Percentiles rank a stretch among this genome's conserved stretches.
Evolutionary conservation across 2,329 filamentous ascomycete genomes (phyloP).

Genomic region (Penicillium hordei): DNA sequence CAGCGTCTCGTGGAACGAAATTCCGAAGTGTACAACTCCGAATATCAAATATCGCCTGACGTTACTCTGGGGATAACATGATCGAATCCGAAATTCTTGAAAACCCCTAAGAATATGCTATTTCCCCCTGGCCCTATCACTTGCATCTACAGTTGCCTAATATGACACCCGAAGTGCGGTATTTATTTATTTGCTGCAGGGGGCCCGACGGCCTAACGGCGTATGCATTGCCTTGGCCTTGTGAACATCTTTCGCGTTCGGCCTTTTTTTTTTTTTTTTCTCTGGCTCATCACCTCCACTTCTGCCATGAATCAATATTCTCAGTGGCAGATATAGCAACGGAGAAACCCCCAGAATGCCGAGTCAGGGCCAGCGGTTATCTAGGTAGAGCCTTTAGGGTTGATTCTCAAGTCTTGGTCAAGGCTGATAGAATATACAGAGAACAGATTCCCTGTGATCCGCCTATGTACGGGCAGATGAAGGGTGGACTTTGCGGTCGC

Average conservation of each 20-base stretch:
- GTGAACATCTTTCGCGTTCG: background rate
- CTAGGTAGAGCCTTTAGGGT: background rate
- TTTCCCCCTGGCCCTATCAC: background rate
- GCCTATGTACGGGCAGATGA: background rate
- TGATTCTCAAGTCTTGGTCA: background rate
- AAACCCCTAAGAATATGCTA: too few species aligned
- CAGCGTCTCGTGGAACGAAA: background rate
- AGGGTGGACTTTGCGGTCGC: slow-evolving; percentile 14
- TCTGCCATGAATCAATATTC: background rate
- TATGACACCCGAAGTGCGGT: background rate
- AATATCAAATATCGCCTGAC: background rate
- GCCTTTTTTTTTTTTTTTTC: background rate
- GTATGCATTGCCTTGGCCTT: background rate
- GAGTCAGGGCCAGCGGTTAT: background rate
- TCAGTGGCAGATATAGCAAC: background rate
- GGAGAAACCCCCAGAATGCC: background rate
- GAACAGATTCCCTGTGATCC: background rate
- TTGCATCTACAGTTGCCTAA: background rate
- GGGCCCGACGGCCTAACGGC: background rate
- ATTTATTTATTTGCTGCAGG: slow-evolving; percentile 1
- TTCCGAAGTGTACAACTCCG: slow-evolving; percentile 1
- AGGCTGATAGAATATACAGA: background rate
- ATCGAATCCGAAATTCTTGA: background rate
- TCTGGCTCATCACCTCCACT: background rate
- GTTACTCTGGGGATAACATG: background rate